Base-by-base conservation (phyloP, 805 yeast genomes). In the Candida insectorum region DNA sequence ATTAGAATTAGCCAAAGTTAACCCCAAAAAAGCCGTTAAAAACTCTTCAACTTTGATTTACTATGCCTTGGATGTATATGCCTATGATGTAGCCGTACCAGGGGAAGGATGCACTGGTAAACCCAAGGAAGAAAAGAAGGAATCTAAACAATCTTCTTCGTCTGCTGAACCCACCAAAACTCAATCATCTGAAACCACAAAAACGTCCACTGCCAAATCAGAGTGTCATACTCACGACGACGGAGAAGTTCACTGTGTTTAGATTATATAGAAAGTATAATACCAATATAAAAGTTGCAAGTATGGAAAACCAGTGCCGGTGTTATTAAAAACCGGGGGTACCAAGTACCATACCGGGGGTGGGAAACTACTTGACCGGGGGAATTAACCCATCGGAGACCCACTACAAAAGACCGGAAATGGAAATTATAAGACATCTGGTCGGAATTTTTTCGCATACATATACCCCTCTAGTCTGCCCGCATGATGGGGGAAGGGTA, bases 1-100 rank as follows among this genome's bases (percentile, higher is more conserved):
- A 19, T 33, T 60, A 13, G 60, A 60, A 24, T 46, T 56, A 24
- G 69, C 70, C 3, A 41, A 49, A 25, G 37, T 43, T 14, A 52
- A 53, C 32, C 39, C 62, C 2, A 46, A 60, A 11, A 56, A 48
- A 28, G 65, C 70, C 3, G 60, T 59, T 19, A 52, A 55, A 42
- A 65, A 37, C 27, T 37, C 41, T 4, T 32, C 23, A 8, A 11
- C 41, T 13, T 37, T 37, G 19, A 26, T 37, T 26, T 33, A 31
- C 15, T 33, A 37, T 30, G 49, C 49, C 3, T 34, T 46, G 15
- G 51, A 47, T 21, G 49, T 43, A 6, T 47, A 45, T 26, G 51
- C 49, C 12, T 45, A 40, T 33, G 51, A 47, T 21, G 32, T 47
- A 22, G 39, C 49, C 4, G 43, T 45, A 31, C 51, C 51, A 10